Evolutionary conservation across 495 filamentous ascomycete species (phyloP).

Genomic region (Parachaetomium inaequale): DNA sequence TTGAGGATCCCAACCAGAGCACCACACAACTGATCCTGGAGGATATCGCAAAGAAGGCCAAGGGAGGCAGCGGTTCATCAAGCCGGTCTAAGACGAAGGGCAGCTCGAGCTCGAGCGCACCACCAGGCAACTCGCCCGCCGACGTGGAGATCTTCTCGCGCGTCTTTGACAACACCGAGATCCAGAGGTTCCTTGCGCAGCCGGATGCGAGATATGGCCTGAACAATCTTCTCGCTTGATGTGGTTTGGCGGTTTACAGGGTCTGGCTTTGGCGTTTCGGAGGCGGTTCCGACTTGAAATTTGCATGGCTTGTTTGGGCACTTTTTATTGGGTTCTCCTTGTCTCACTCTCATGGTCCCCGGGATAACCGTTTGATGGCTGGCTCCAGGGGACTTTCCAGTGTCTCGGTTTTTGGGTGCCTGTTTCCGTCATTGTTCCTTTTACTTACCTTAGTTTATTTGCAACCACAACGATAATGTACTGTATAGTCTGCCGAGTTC

Average conservation of each 20-base stretch:
- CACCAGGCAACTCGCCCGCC: conserved; percentile 28
- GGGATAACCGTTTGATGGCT: background rate
- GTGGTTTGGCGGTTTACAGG: background rate
- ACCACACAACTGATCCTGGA: conserved; percentile 46
- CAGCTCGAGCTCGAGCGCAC: conserved; percentile 25
- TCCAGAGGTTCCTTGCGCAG: conserved; percentile 39
- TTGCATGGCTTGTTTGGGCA: conserved; percentile 1
- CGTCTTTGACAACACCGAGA: conserved; percentile 41
- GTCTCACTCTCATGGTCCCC: background rate
- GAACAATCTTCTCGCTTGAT: conserved; percentile 36
- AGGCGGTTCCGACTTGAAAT: background rate
- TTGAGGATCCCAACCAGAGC: conserved; percentile 51
- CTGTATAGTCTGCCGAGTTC: background rate
- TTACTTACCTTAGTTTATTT: background rate
- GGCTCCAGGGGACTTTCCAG: background rate
- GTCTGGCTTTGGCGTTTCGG: background rate
- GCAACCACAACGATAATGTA: conserved; percentile 10
- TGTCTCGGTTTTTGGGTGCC: too few relatives aligned
- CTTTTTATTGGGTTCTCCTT: background rate
- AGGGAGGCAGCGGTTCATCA: conserved; percentile 30
- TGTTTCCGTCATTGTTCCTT: too few relatives aligned
- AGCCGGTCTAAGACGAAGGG: conserved; percentile 34
- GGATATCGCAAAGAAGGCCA: conserved; percentile 47
- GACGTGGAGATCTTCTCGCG: conserved; percentile 44
- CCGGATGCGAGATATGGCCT: conserved; percentile 47